Evolutionary conservation across 441 rosid species (phyloP), one percentile per base, ranked within the genome.

Genomic region (Raphanus hybrid): DNA sequence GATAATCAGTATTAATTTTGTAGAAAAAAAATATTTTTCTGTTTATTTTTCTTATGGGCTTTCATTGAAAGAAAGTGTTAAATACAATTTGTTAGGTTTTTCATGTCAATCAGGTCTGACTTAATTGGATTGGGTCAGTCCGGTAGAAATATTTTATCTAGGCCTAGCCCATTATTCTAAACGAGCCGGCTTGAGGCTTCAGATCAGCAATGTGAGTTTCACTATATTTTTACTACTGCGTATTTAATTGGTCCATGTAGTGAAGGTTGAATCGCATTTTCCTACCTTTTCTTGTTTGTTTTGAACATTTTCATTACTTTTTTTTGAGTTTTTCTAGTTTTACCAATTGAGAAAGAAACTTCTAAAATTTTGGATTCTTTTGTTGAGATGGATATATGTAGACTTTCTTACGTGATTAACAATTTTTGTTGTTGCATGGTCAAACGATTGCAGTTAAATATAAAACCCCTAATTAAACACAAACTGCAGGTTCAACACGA

Each of bases 1-100:
- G 1, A 52, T 52, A 52, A 73, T 73, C 70, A 77, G 81, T 73
- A 52, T 78, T 37, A 41, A 41, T 61, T 58, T 45, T 18, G 59
- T 61, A 60, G 9, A 72, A 23, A 23, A 23, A 23, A 23, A 66
- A 65, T 67, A 26, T 50, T 32, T 48, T 50, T 6, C 10, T 60
- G 43, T 43, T 77, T 60, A 64, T 71, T 72, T 67, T 66, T 34
- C 63, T 1, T 57, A 35, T 66, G 43, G 63, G 63, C 39, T 66
- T 71, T 39, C 16, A 75, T 52, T 48, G 9, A 52, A 52, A 52
- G 23, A 15, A 29, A 15, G 23, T 5, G 23, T 52, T 15, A 4
- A 14, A 15, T 37, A 8, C 58, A 52, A 52, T 52, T 52, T 52
- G 58, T 52, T 52, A 3, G 58, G 23, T 15, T 52, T 52, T 52